Evolutionary conservation across 106 monocot species (phyloP).

Genomic region (Dendrobium chrysotoxum): DNA sequence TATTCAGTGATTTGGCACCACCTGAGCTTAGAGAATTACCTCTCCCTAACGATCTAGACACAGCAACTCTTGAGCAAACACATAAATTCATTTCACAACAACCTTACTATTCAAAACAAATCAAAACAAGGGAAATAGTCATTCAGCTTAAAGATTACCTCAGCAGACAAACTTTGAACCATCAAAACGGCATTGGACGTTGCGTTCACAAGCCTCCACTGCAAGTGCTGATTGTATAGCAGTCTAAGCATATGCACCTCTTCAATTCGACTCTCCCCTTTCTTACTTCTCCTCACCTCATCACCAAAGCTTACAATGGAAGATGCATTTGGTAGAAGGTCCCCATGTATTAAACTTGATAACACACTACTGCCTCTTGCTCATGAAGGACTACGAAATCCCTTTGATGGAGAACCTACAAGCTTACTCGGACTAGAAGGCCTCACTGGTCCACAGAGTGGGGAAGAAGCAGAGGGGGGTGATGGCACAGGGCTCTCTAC

Average conservation of each 20-base stretch:
- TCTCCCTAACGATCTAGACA: no score
- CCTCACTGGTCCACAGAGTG: no score
- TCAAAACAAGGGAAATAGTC: not conserved
- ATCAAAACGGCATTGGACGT: constrained; percentile 23
- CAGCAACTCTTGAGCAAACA: no score
- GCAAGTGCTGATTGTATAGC: constrained; percentile 42
- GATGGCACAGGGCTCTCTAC: constrained; percentile 18
- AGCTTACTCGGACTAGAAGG: constrained; percentile 33
- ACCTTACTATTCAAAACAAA: no score
- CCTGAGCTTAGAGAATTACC: no score
- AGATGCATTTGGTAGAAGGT: no score
- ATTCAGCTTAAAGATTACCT: constrained; percentile 24
- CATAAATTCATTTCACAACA: no score
- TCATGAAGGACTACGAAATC: constrained; percentile 29
- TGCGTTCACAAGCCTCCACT: constrained; percentile 60
- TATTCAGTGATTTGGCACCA: no score
- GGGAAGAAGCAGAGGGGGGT: constrained; percentile 17
- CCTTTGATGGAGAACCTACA: constrained; percentile 19
- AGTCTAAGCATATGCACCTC: constrained; percentile 57
- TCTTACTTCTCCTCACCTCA: constrained; percentile 38
- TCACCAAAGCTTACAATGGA: constrained; percentile 37
- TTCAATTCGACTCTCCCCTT: constrained; percentile 45
- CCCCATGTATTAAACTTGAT: no score
- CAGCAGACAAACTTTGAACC: constrained; percentile 31
- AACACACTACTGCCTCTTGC: constrained; percentile 18